Base-by-base conservation (phyloP, 129 eudicot genomes). In the Flaveria sonorensis region DNA sequence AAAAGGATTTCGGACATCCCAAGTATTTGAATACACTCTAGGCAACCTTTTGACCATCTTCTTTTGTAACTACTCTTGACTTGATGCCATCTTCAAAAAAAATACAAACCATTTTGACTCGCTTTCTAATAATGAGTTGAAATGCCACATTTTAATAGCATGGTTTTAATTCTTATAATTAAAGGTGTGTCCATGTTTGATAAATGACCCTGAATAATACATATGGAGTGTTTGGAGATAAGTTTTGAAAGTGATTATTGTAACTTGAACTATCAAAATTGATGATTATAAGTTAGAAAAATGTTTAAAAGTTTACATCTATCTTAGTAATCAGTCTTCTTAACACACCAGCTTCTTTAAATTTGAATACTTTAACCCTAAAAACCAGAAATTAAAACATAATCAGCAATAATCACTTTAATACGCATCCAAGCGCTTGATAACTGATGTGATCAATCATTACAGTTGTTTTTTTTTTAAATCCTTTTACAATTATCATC, bases 211-310 rank as follows among this genome's bases (percentile, higher is more conserved):
- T 57, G n/a, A 19, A 19, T 52, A 16, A 16, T 52, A 16, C 21
- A 19, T 16, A 16, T 4, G 21, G 59, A n/a, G 20, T 52, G 59
- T 52, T 52, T 52, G 32, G 64, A 19, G 14, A 10, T 57, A 0
- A 10, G n/a, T 60, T 21, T 60, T 23, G 19, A 55, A 70, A 70
- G 74, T 69, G 39, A 6, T 69, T 52, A 40, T 73, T 57, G 68
- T 13, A 1, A 68, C 50, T 60, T 74, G 3, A 36, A 19, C 32
- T 9, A 55, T 32, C 50, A 19, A 36, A 53, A 50, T 50, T n/a
- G 6, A 50, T 30, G 2, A 11, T 18, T 40, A 20, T 36, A 20
- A 68, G 56, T 68, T 68, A 21, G 36, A 40, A 23, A 68, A 42
- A 20, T 19, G 40, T 15, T 3, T 47, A 24, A n/a, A 19, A 14